Percentiles rank a stretch among this genome's conserved stretches.
phyloP scores from a whole-genome alignment of 352 stramenopile genomes.

The Proteromonas lacertae region DNA sequence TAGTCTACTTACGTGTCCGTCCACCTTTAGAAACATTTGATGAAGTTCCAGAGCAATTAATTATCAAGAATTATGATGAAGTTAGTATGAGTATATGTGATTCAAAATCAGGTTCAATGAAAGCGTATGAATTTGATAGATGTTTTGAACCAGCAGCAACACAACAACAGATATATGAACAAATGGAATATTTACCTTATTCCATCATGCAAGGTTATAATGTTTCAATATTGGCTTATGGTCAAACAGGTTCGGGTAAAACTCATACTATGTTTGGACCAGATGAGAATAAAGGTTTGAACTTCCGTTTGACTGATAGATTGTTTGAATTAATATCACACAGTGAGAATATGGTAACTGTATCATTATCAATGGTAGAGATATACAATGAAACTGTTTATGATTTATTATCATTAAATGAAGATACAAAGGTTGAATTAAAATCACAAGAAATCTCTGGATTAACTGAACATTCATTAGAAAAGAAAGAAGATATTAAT shows the following conservation, averaged over 20 bases:
- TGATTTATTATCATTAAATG: slow-evolving; percentile 25
- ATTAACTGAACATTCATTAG: too few species aligned
- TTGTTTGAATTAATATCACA: slow-evolving; percentile 16
- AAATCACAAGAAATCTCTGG: too few species aligned
- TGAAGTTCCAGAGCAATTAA: too few species aligned
- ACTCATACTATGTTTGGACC: slow-evolving; percentile 7
- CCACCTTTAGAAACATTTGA: neutral
- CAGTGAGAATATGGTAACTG: slow-evolving; percentile 17
- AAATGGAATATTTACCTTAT: slow-evolving; percentile 65
- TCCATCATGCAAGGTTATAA: slow-evolving; percentile 88
- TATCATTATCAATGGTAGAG: slow-evolving; percentile 64
- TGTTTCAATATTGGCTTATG: slow-evolving; percentile 93
- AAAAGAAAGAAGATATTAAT: too few species aligned
- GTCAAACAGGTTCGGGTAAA: slow-evolving; percentile 86
- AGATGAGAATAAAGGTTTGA: slow-evolving; percentile 9
- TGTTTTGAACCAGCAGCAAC: slow-evolving; percentile 54
- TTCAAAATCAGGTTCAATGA: too few species aligned
- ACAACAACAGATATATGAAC: slow-evolving; percentile 73
- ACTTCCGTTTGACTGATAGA: slow-evolving; percentile 12
- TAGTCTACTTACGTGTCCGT: neutral
- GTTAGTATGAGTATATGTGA: too few species aligned
- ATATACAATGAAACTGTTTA: slow-evolving; percentile 65
- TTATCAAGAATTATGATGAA: too few species aligned
- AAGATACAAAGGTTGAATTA: too few species aligned
- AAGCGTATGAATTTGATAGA: slow-evolving; percentile 22